Evolutionary conservation across 2,329 filamentous ascomycete genomes (phyloP), one percentile per base, ranked within the genome.

Genomic region (Neonectria faginata): DNA sequence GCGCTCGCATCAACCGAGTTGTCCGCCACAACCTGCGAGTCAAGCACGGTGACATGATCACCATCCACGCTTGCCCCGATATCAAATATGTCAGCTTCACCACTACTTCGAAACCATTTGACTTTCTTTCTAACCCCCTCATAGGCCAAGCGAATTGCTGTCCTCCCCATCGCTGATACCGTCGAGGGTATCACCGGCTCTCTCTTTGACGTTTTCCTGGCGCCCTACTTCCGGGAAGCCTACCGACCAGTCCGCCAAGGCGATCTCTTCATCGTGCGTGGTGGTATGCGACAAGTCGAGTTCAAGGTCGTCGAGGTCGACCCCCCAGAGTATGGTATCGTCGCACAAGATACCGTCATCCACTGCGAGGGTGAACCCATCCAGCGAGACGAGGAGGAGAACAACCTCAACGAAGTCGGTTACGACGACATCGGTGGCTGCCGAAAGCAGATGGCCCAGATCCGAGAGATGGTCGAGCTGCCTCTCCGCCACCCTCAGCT

Each of bases 231-330:
- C 91, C 93, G 95, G 76, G 96, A 99, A 87, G 95, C 96, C 69
- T 99, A 99, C 86, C 89, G 96, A 79, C 96, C 96, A 60, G 94
- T 99, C 67, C 91, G 94, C 79, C 96, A 98, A 86, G 96, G 96
- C 75, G 96, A 99, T 78, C 89, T 97, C 62, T 99, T 99, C 87
- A 97, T 94, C 79, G 93, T 96, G 67, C 92, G 96, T 76, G 96
- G 95, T 83, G 95, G 94, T 79, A 99, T 99, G 96, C 91, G 96
- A 80, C 95, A 97, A 82, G 96, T 99, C 39, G 96, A 99, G 79
- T 99, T 99, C 86, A 99, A 99, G 87, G 95, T 99, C 45, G 95
- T 99, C 52, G 96, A 99, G 84, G 94, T 99, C 53, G 96, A 99
- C 76, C 94, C 96, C 51, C 96, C 96, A 72, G 96, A 99, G 86